Evolutionary conservation across 2,329 filamentous ascomycete species (phyloP), one percentile per base, ranked within the genome.

Genomic region (Proliferodiscus dingleyae): DNA sequence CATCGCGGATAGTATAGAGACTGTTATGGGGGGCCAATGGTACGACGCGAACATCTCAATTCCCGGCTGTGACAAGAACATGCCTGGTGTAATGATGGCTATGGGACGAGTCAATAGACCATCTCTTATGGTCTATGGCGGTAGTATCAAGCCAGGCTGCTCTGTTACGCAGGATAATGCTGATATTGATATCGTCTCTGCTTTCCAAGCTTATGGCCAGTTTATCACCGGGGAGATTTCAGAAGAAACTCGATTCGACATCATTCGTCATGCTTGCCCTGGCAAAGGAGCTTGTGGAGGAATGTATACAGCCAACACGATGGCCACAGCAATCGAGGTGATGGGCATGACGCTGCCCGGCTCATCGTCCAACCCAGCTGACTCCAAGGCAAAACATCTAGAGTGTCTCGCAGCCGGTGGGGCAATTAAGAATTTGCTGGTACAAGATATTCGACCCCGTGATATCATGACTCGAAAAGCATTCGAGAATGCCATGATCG

Each of bases 31-130:
- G 57, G 93, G 89, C 13, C 93, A 98, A 71, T 97, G 90, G 89
- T 97, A 98, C 66, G 93, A 98, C 68, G 91, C 83, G 58, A 97
- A 97, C 69, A 86, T 98, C 64, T 95, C 89, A 43, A 86, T 98
- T 60, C 93, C 93, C 11, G 93, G 93, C 39, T 98, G 93, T 70
- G 93, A 98, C 78, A 98, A 98, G 81, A 98, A 98, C 72, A 97
- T 98, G 93, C 89, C 89, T 1, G 87, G 87, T 67, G 87, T 93
- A 10, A 71, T 89, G 60, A 93, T 93, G 62, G 93, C 90, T 46
- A 96, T 96, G 87, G 91, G 89, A 29, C 81, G 93, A 58, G 82
- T 96, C 56, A 97, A 98, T 73, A 77, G 93, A 37, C 93, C 93
- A 23, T 89, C 87, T 59, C 75, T 98, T 64, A 98, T 98, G 93